Conservation (phyloP, 2,329 filamentous ascomycete species). For the Ascochyta clinopodiicola region DNA sequence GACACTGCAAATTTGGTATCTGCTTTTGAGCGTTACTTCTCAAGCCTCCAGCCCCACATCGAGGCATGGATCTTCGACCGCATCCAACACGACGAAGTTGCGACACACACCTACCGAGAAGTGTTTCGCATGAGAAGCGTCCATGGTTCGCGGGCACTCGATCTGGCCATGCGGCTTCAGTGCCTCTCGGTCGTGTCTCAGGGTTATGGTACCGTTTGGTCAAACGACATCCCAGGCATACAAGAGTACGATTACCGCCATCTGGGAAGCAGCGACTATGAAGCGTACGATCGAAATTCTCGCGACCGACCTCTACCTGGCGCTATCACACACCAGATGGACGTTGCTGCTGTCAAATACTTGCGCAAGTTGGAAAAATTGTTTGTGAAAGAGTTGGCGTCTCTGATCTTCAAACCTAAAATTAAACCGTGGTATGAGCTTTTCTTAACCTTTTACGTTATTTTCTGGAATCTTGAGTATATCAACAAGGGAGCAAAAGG, state of each 20-base stretch:
- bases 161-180: slow-evolving; percentile 42
- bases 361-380: slow-evolving; percentile 39
- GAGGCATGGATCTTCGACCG: slow-evolving; percentile 43
- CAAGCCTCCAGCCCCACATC: slow-evolving; percentile 34
- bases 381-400: slow-evolving; percentile 38
- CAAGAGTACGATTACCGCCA: slow-evolving; percentile 40
- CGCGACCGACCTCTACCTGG: slow-evolving; percentile 43
- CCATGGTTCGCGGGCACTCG: slow-evolving; percentile 32
- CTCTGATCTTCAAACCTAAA: slow-evolving; percentile 40
- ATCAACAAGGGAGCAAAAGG: slow-evolving; percentile 42
- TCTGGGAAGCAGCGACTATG: slow-evolving; percentile 41
- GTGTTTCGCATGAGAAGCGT: slow-evolving; percentile 37
- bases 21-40: slow-evolving; percentile 39
- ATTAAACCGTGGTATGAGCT: slow-evolving; percentile 49
- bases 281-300: slow-evolving; percentile 45
- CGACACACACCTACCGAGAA: slow-evolving; percentile 40
- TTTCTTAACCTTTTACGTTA: slow-evolving; percentile 44
- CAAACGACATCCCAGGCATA: slow-evolving; percentile 41
- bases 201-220: slow-evolving; percentile 46
- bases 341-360: slow-evolving; percentile 45
- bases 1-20: slow-evolving; percentile 39
- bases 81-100: slow-evolving; percentile 38
- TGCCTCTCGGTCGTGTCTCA: slow-evolving; percentile 47
- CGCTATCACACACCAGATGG: slow-evolving; percentile 47
- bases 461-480: slow-evolving; percentile 48